Evolutionary conservation across 768 basidiomycete genomes (phyloP), one percentile per base, ranked within the genome.

Genomic region (Hygrocybe coccinea): DNA sequence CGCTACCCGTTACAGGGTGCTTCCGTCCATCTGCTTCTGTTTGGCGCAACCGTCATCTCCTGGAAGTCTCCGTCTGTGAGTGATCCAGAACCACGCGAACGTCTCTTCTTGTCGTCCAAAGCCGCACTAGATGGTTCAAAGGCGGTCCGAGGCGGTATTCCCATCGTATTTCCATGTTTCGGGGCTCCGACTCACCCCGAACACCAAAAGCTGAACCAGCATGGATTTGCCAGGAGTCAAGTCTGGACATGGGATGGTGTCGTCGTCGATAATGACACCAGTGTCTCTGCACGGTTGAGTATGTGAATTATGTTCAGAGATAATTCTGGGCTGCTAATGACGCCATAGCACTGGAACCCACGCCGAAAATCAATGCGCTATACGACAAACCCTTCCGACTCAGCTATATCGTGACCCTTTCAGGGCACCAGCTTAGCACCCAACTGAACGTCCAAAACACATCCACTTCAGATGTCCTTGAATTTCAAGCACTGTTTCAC

Each of bases 401-500:
- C 25, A 72, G 71, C 49, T 97, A 94, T 67, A 83, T 91, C 46
- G 87, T 98, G 45, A 89, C 89, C 10, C 74, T 99, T 56, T 75
- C 79, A 11, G 82, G 79, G 59, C 79, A 89, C 63, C 79, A 87
- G 62, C 76, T 98, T 60, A 81, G 78, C 59, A 91, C 92, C 35
- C 83, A 87, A 64, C 77, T 97, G 5, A 85, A 89, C 64, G 87
- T 98, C 59, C 77, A 77, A 59, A 95, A 97, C 65, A 77, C 82
- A 0, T 83, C 82, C 6, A 62, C 69, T 2, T 64, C 73, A 0
- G 76, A 80, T 41, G 59, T 65, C 4, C 78, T 97, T 39, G 83
- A 87, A 66, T 98, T 95, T 76, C 97, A 99, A 68, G 89, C 93
- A 1, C 78, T 98, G 44, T 79, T 99, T 52, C 97, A 99, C 71